Evolutionary conservation across 345 rosid genomes (phyloP).

Genomic region (Eutrema japonicum): DNA sequence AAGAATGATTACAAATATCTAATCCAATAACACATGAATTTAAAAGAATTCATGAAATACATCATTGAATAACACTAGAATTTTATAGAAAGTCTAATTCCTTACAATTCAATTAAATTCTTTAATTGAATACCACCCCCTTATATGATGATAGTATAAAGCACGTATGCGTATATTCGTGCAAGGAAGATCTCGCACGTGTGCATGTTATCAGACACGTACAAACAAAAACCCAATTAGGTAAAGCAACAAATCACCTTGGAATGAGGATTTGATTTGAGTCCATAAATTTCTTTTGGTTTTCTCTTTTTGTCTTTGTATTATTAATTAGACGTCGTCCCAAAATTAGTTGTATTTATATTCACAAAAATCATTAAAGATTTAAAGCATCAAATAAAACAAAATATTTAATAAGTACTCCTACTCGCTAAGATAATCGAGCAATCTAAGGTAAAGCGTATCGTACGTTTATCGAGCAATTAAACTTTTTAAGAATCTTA

Average conservation of each 20-base stretch:
- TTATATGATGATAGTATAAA: neutral
- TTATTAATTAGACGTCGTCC: constrained; percentile 21
- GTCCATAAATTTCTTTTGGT: constrained; percentile 37
- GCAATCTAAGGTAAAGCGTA: too few relatives aligned
- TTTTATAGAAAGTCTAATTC: too few relatives aligned
- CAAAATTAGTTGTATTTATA: neutral
- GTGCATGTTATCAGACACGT: constrained; percentile 30
- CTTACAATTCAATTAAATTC: too few relatives aligned
- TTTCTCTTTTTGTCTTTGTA: constrained; percentile 24
- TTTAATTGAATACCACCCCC: too few relatives aligned
- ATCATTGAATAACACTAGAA: too few relatives aligned
- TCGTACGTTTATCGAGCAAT: too few relatives aligned
- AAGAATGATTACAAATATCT: too few relatives aligned
- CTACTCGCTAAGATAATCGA: too few relatives aligned
- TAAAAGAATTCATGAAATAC: too few relatives aligned
- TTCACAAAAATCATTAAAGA: neutral
- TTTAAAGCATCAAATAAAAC: neutral
- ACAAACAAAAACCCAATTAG: constrained; percentile 34
- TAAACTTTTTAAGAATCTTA: too few relatives aligned
- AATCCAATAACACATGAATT: too few relatives aligned
- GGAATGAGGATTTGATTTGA: constrained; percentile 44
- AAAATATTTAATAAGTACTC: neutral
- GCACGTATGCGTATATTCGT: neutral
- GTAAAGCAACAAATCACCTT: constrained; percentile 28
- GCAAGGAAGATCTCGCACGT: constrained; percentile 21